These are phyloP conservation scores for Magnaporthiopsis rhizophila DNA, from an alignment of 2,329 filamentous ascomycete genomes.

Conservation along the genomic window DNA sequence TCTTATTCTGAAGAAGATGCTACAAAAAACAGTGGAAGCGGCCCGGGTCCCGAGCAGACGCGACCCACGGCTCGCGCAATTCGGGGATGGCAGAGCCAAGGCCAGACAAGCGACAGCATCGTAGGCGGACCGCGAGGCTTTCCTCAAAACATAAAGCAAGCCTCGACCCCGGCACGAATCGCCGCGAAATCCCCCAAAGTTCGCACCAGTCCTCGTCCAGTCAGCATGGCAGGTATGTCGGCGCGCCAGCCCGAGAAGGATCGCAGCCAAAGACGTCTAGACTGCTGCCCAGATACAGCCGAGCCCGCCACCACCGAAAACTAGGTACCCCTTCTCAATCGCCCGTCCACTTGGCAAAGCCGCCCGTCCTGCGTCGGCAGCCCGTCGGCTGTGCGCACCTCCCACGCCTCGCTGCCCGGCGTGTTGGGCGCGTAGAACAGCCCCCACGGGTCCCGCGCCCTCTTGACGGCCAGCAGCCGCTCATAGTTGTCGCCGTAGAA, in stretches of 20 bases:
- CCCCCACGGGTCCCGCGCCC: conserved; percentile 13
- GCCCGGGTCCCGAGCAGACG: not conserved
- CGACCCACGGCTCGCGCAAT: too few species aligned
- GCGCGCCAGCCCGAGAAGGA: too few species aligned
- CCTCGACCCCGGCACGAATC: not conserved
- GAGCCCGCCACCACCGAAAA: not conserved
- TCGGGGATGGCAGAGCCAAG: too few species aligned
- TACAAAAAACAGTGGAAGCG: not conserved
- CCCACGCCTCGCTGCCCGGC: conserved; percentile 35
- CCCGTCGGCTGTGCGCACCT: conserved; percentile 24
- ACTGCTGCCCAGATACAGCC: not conserved
- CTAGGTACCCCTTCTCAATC: not conserved
- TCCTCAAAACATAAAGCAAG: not conserved
- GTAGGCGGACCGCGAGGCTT: not conserved
- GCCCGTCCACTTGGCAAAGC: conserved; percentile 13
- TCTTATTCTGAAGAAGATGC: not conserved
- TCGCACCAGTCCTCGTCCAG: not conserved
- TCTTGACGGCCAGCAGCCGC: conserved; percentile 13
- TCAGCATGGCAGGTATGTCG: not conserved
- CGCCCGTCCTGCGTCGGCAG: conserved; percentile 21
- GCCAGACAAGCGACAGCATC: not conserved
- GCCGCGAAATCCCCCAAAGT: too few species aligned
- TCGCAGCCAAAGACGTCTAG: too few species aligned
- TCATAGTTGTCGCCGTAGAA: conserved; percentile 15
- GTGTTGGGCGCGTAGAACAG: conserved; percentile 23